A percentile compares a stretch with the other conserved stretches of the same genome.
phyloP scores from a whole-genome alignment of 192 early-diverging fungal species.

The Backusella sp. region DNA sequence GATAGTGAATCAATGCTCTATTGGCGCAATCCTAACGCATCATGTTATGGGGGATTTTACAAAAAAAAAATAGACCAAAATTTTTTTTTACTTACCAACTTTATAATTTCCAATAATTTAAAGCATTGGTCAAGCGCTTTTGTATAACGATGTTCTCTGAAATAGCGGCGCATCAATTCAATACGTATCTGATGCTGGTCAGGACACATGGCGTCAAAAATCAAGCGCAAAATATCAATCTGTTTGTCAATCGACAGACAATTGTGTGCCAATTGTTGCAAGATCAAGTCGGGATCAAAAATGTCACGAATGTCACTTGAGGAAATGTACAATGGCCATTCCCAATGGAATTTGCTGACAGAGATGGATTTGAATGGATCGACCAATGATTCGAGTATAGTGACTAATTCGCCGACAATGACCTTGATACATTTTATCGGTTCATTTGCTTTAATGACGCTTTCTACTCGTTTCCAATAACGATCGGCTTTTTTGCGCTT shows the following conservation, averaged over 20 bases:
- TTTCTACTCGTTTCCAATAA: slow-evolving; percentile 74
- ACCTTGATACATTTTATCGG: not conserved
- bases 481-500: slow-evolving; percentile 58
- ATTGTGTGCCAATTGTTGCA: slow-evolving; percentile 65
- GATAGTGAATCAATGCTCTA: slow-evolving; percentile 33
- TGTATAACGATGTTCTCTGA: slow-evolving; percentile 36
- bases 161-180: slow-evolving; percentile 7
- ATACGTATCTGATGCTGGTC: slow-evolving; percentile 3
- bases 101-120: slow-evolving; percentile 64
- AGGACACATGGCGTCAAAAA: slow-evolving; percentile 6
- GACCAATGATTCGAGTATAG: not conserved
- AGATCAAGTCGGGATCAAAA: slow-evolving; percentile 54
- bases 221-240: not conserved
- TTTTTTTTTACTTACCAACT: slow-evolving; percentile 18
- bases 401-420: not conserved
- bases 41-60: not conserved
- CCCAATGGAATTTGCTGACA: not conserved
- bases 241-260: slow-evolving; percentile 39
- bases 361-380: not conserved
- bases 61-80: not conserved
- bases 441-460: slow-evolving; percentile 1
- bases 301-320: slow-evolving; percentile 36
- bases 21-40: slow-evolving; percentile 38
- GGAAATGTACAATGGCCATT: slow-evolving; percentile 35
- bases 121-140: slow-evolving; percentile 70